Percentiles rank a stretch among this genome's conserved stretches.
These are phyloP conservation scores for Hypoxylon fuscum DNA, from an alignment of 495 filamentous ascomycete species.

Conservation along the genomic window DNA sequence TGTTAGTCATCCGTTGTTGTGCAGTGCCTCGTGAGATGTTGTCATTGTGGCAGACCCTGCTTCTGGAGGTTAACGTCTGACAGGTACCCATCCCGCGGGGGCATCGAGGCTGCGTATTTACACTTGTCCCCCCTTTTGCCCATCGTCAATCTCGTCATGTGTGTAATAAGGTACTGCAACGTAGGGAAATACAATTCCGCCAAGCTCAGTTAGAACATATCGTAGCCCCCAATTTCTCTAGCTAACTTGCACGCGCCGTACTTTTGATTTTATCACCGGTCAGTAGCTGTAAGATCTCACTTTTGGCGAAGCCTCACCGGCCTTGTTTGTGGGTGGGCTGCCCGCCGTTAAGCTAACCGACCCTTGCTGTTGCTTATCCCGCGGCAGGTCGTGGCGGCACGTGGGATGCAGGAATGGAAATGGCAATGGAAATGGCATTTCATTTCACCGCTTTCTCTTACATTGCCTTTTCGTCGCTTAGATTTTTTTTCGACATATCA, in stretches of 20 bases:
- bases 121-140: not conserved
- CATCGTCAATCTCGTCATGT: not conserved
- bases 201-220: too few relatives aligned
- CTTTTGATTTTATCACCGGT: too few relatives aligned
- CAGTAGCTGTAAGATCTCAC: not conserved
- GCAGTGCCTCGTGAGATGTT: slow-evolving; percentile 8
- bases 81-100: slow-evolving; percentile 26
- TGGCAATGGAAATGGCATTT: slow-evolving; percentile 15
- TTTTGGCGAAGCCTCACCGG: slow-evolving; percentile 11
- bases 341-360: slow-evolving; percentile 1
- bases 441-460: slow-evolving; percentile 9
- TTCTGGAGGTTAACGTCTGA: slow-evolving; percentile 11
- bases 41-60: slow-evolving; percentile 17
- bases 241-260: too few relatives aligned
- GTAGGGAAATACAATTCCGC: too few relatives aligned
- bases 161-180: slow-evolving; percentile 2
- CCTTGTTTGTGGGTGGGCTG: not conserved
- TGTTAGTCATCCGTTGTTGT: slow-evolving; percentile 24
- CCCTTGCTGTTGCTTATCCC: slow-evolving; percentile 23
- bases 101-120: slow-evolving; percentile 7
- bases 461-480: not conserved
- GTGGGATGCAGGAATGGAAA: slow-evolving; percentile 28
- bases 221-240: too few relatives aligned
- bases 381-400: slow-evolving; percentile 23
- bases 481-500: slow-evolving; percentile 3